Conservation (phyloP, 2,329 filamentous ascomycete species). For the Ilyonectria destructans region DNA sequence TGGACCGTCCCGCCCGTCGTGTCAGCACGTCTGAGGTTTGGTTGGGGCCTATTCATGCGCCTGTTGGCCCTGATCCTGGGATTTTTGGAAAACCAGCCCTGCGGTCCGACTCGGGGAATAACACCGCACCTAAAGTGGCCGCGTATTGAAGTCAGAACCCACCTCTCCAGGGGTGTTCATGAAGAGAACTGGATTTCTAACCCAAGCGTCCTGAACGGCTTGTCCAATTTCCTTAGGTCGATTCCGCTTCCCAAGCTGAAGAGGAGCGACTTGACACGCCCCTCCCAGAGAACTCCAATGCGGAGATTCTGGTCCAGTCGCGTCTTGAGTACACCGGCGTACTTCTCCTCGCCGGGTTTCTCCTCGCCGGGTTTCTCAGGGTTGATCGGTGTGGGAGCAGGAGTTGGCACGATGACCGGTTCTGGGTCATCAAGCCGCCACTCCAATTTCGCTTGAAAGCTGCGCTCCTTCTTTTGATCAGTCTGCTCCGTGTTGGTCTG, state of each 20-base stretch:
- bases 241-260: constrained; percentile 92
- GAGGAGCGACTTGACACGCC: constrained; percentile 90
- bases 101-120: constrained; percentile 26
- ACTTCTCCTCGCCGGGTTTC: constrained; percentile 71
- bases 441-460: constrained; percentile 70
- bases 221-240: constrained; percentile 82
- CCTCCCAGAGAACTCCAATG: constrained; percentile 93
- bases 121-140: constrained; percentile 5
- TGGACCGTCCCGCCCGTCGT: constrained; percentile 24
- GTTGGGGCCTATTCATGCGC: constrained; percentile 26
- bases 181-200: constrained; percentile 89
- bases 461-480: constrained; percentile 56
- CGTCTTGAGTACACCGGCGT: constrained; percentile 91
- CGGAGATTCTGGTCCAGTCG: constrained; percentile 90
- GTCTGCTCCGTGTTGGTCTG: background rate
- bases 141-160: constrained; percentile 4
- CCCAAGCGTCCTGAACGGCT: constrained; percentile 83
- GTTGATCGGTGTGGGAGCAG: constrained; percentile 34
- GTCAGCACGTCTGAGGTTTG: constrained; percentile 14
- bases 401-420: constrained; percentile 33
- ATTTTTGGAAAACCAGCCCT: constrained; percentile 7
- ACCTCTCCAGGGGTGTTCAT: constrained; percentile 58
- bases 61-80: constrained; percentile 29
- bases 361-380: constrained; percentile 57
- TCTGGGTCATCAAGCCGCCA: constrained; percentile 63